Evolutionary conservation across 352 stramenopile species (phyloP).

Genomic region (Pythium brachiatum): DNA sequence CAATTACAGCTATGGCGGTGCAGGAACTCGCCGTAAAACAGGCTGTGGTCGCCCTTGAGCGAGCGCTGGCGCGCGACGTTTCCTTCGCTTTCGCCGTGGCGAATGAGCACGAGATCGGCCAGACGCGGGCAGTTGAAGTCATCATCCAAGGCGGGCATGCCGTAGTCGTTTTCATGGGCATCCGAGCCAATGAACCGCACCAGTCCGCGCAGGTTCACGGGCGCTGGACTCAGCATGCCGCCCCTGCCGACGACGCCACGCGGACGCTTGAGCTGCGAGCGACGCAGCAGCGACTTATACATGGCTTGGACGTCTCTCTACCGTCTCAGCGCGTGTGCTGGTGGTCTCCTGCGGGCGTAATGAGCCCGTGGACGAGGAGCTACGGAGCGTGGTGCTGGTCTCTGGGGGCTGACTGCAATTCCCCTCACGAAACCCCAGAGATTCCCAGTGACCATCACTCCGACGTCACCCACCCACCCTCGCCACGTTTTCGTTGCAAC

Average conservation of each 20-base stretch:
- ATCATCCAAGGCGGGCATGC: neutral
- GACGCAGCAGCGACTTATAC: constrained; percentile 28
- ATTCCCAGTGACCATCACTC: constrained; percentile 31
- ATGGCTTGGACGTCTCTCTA: neutral
- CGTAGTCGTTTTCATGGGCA: constrained; percentile 15
- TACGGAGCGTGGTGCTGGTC: neutral
- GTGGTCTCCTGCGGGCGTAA: neutral
- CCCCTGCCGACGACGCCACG: constrained; percentile 7
- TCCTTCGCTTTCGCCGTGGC: constrained; percentile 87
- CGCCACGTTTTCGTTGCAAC: constrained; percentile 19
- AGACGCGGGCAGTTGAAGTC: constrained; percentile 51
- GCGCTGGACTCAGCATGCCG: neutral
- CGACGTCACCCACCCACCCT: neutral
- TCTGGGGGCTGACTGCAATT: constrained; percentile 15
- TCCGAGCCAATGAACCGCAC: constrained; percentile 17
- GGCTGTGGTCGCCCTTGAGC: constrained; percentile 78
- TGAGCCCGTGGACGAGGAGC: neutral
- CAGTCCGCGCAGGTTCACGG: neutral
- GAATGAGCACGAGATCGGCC: constrained; percentile 83
- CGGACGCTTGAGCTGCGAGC: constrained; percentile 25
- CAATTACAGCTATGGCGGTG: constrained; percentile 88
- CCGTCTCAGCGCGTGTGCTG: neutral
- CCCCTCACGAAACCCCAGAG: constrained; percentile 14
- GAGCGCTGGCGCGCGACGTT: constrained; percentile 85
- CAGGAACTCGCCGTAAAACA: constrained; percentile 87